Base-by-base conservation (phyloP, 2,329 filamentous ascomycete species). In the Lecanicillium sp. region DNA sequence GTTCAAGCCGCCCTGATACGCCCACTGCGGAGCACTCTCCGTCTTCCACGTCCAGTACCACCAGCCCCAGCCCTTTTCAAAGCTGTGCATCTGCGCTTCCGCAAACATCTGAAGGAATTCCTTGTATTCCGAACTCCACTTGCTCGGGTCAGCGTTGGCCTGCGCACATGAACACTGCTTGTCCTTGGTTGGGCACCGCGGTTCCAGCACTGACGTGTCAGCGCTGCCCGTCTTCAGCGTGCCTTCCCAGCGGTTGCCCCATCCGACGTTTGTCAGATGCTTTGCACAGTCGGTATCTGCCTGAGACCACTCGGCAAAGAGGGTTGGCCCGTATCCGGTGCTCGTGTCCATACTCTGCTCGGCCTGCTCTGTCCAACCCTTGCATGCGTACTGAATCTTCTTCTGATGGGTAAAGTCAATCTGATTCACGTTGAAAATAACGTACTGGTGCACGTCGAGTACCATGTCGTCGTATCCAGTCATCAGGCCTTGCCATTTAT, bases 31-130 rank as follows among this genome's bases (percentile, higher is more conserved):
- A 35, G 84, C 81, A 47, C 64, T 72, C 68, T 97, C 90, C 20
- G 90, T 95, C 63, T 88, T 78, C 90, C 92, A 94, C 25, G 89
- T 97, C 92, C 92, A 98, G 65, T 98, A 98, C 66, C 94, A 96
- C 92, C 92, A 98, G 35, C 92, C 92, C 82, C 85, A 92, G 5
- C 86, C 87, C 46, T 82, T 80, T 61, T 97, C 90, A 55, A 97
- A 98, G 43, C 81, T 86, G 51, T 82, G 73, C 87, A 98, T 98
- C 66, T 98, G 92, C 39, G 89, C 92, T 62, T 95, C 83, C 5
- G 92, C 92, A 63, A 97, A 97, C 62, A 85, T 86, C 47, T 77
- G 75, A 46, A 98, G 68, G 62, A 90, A 97, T 49, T 79, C 66
- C 65, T 92, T 95, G 65, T 98, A 98, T 4, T 68, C 65, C 42